These are phyloP conservation scores for Tolypocladium inflatum DNA, from an alignment of 2,329 filamentous ascomycete species.

Conservation along the genomic window DNA sequence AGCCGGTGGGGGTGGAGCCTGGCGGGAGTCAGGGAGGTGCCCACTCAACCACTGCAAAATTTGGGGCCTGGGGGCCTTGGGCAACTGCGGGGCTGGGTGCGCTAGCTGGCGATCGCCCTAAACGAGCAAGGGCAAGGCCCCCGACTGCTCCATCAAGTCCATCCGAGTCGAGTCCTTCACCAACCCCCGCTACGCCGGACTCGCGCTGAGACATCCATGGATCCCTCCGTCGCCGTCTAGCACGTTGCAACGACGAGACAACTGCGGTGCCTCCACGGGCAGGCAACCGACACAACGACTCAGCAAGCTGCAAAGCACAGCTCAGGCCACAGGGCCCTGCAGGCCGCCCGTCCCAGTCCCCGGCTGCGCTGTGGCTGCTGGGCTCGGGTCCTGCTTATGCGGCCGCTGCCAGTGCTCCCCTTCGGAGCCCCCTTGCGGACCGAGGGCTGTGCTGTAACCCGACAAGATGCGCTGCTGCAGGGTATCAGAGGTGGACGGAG, in stretches of 20 bases:
- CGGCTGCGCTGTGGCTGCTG: not conserved
- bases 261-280: not conserved
- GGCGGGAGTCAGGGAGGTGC: not conserved
- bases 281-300: not conserved
- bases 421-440: not conserved
- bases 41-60: not conserved
- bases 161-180: not conserved
- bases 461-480: conserved; percentile 1
- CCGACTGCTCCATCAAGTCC: not conserved
- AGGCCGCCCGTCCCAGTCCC: not conserved
- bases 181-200: not conserved
- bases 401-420: not conserved
- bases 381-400: not conserved
- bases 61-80: no score
- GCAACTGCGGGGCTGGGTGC: not conserved
- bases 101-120: not conserved
- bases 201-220: not conserved
- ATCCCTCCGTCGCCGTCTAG: not conserved
- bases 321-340: not conserved
- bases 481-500: not conserved
- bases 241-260: not conserved
- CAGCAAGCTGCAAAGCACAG: not conserved
- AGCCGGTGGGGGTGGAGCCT: not conserved
- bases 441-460: not conserved
- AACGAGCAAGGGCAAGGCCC: not conserved